Evolutionary conservation across 495 filamentous ascomycete genomes (phyloP).

Genomic region (Schizothecium vesticola): DNA sequence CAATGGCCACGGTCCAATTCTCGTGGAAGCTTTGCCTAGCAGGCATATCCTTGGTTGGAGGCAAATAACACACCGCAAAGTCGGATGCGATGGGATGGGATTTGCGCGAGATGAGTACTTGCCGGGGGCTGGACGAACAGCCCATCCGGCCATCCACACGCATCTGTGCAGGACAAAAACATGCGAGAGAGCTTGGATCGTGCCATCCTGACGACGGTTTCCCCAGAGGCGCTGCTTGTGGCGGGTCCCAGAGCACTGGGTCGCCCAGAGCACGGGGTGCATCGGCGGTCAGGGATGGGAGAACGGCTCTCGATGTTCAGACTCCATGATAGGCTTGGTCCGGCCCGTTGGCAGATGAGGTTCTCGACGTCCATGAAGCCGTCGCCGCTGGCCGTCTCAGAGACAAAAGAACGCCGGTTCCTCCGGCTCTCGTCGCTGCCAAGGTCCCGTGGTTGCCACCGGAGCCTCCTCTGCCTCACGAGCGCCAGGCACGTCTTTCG

Average conservation of each 20-base stretch:
- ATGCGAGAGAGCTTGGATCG: neutral
- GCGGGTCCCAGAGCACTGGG: slow-evolving; percentile 6
- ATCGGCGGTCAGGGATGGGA: neutral
- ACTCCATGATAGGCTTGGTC: neutral
- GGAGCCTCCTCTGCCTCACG: neutral
- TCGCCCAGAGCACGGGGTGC: neutral
- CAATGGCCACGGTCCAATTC: neutral
- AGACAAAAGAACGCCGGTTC: neutral
- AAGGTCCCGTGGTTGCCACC: neutral
- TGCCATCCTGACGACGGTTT: neutral
- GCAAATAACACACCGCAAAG: neutral
- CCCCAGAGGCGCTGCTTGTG: neutral
- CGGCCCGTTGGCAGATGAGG: neutral
- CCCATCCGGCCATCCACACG: too few species aligned
- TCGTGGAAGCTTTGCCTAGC: neutral
- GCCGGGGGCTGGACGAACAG: neutral
- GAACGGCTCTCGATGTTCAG: neutral
- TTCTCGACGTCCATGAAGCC: neutral
- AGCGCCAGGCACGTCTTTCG: neutral
- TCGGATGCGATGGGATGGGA: neutral
- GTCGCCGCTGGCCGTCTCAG: neutral
- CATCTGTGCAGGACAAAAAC: neutral
- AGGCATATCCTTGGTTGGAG: slow-evolving; percentile 2
- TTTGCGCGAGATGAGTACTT: neutral
- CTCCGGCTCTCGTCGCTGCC: neutral